Conservation (phyloP, 805 yeast genomes). For the Wickerhamiella cacticola region DNA sequence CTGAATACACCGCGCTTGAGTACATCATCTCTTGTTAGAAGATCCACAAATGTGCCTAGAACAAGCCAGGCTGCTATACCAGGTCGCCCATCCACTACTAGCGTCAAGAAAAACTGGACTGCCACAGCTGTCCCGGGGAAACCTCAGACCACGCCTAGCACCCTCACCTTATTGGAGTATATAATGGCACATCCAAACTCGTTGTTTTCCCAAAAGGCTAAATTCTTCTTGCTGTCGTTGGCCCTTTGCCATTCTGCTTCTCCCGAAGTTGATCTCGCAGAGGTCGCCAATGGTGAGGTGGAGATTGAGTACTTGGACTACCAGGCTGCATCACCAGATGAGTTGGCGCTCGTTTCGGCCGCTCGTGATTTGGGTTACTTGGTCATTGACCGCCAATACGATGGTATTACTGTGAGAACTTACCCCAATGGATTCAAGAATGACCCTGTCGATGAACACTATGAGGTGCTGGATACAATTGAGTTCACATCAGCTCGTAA, state of each 20-base stretch:
- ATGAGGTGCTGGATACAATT: slow-evolving; percentile 64
- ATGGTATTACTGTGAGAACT: slow-evolving; percentile 51
- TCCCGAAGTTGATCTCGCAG: slow-evolving; percentile 43
- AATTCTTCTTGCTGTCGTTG: slow-evolving; percentile 65
- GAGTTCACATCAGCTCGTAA: slow-evolving; percentile 83
- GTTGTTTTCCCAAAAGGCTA: slow-evolving; percentile 56
- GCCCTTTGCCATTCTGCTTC: slow-evolving; percentile 86
- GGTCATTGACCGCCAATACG: slow-evolving; percentile 56
- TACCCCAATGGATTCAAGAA: slow-evolving; percentile 72
- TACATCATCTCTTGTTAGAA: not conserved
- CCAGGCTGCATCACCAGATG: slow-evolving; percentile 96
- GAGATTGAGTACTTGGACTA: slow-evolving; percentile 56
- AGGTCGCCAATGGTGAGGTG: slow-evolving; percentile 27
- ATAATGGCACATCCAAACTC: slow-evolving; percentile 62
- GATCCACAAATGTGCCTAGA: not conserved
- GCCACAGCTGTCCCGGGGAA: slow-evolving; percentile 39
- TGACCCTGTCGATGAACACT: slow-evolving; percentile 52
- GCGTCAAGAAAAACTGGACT: slow-evolving; percentile 31
- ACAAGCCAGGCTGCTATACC: slow-evolving; percentile 5
- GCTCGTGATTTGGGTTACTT: slow-evolving; percentile 91
- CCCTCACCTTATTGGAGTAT: slow-evolving; percentile 55
- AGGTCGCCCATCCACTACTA: not conserved
- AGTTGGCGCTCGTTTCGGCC: slow-evolving; percentile 81
- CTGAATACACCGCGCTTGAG: not conserved
- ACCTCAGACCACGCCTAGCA: slow-evolving; percentile 36